Base-by-base conservation (phyloP, 2,329 filamentous ascomycete genomes). In the Claviceps sorghi region DNA sequence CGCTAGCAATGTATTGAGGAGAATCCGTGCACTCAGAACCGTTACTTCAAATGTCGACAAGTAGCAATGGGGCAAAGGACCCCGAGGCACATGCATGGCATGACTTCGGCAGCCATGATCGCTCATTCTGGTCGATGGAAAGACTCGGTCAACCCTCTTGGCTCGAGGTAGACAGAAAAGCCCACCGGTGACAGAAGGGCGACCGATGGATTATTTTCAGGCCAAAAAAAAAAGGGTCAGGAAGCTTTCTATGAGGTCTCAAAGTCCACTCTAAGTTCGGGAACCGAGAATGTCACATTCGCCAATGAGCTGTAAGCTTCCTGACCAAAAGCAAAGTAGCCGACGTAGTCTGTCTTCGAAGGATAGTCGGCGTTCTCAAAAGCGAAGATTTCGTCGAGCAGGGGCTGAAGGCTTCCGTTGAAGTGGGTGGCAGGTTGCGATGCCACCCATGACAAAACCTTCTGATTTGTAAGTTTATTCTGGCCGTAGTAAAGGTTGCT, bases 371-470 rank as follows among this genome's bases (percentile, higher is more conserved):
- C 51, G 4, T 65, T 61, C 29, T 62, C 58, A 51, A 68, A 54
- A 5, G 57, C 57, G 32, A 71, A 60, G 2, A 74, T 67, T 50
- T 67, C 63, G 3, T 67, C 65, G 40, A 79, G 55, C 4, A 79
- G 64, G 0, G 70, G 69, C 11, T 62, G 61, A 11, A 79, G 61
- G 55, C 78, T 73, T 46, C 72, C 74, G 11, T 63, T 62, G 57
- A 78, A 77, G 17, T 62, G 63, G 49, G 69, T 62, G 0, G 67
- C 62, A 0, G 66, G 61, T 2, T 57, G 52, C 0, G 60, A 50
- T 0, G 73, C 61, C 26, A 74, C 61, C 75, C 76, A 79, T 2
- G 76, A 76, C 54, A 77, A 58, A 46, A 78, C 75, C 36, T 65
- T 66, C 58, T 77, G 74, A 11, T 61, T 57, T 2, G 46, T 57